Conservation (phyloP, 2,329 filamentous ascomycete genomes). For the Stemphylium beticola region DNA sequence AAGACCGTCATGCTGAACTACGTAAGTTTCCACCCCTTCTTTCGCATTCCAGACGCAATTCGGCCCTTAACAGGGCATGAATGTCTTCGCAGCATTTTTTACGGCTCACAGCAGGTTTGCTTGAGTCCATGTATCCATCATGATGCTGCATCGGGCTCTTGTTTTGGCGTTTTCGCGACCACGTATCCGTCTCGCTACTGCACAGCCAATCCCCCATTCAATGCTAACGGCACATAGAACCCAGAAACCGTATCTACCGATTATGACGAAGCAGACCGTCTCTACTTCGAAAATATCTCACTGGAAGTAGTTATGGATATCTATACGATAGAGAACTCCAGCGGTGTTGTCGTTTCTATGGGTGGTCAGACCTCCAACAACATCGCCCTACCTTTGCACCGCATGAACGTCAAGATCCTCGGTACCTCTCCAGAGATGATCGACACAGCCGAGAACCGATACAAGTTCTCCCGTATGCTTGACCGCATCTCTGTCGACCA, state of each 20-base stretch:
- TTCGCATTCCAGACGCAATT: too few species aligned
- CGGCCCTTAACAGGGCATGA: too few species aligned
- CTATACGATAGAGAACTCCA: conserved; percentile 83
- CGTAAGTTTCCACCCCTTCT: not conserved
- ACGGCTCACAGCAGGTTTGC: too few species aligned
- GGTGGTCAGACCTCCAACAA: conserved; percentile 98
- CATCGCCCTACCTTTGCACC: conserved; percentile 87
- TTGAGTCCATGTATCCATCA: too few species aligned
- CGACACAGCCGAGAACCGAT: conserved; percentile 94
- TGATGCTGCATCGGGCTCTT: too few species aligned
- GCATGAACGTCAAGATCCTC: conserved; percentile 87
- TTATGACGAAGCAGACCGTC: conserved; percentile 89
- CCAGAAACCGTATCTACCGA: conserved; percentile 90
- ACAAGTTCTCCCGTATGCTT: conserved; percentile 98
- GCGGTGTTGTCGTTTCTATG: conserved; percentile 91
- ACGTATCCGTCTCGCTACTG: too few species aligned
- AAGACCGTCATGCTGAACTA: conserved; percentile 95
- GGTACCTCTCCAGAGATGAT: conserved; percentile 99
- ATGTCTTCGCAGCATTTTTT: too few species aligned
- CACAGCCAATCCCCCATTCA: too few species aligned
- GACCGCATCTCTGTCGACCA: conserved; percentile 95
- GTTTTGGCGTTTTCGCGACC: too few species aligned
- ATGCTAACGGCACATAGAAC: conserved; percentile 46
- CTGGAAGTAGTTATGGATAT: conserved; percentile 91
- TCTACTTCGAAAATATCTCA: conserved; percentile 97